A percentile compares a stretch with the other conserved stretches of the same genome.
These are phyloP conservation scores for Rosellinia necatrix DNA, from an alignment of 2,329 filamentous ascomycete species.

Conservation along the genomic window DNA sequence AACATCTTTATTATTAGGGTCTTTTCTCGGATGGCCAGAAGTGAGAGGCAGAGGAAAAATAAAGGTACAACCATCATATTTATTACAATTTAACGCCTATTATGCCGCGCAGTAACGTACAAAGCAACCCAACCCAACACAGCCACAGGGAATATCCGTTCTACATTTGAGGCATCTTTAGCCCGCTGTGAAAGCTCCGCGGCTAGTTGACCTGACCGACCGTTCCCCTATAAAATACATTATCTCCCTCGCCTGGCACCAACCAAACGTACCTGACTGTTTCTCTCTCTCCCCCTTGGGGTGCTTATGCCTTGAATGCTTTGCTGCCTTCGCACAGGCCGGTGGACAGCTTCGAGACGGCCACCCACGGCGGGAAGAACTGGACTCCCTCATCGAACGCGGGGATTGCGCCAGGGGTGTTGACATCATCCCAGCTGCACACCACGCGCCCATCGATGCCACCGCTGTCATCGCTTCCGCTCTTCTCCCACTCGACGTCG, in stretches of 20 bases:
- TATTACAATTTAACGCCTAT: constrained; percentile 20
- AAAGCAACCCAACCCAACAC: neutral
- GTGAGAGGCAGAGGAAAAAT: neutral
- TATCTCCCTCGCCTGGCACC: no score
- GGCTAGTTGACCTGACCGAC: neutral
- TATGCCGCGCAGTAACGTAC: constrained; percentile 24
- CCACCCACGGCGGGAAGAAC: constrained; percentile 80
- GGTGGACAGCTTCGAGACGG: constrained; percentile 74
- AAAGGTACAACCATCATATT: constrained; percentile 2
- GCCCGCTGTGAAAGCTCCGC: neutral
- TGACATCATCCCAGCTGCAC: constrained; percentile 89
- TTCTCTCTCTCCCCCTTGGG: neutral
- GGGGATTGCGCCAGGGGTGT: constrained; percentile 72
- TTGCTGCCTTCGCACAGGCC: constrained; percentile 83
- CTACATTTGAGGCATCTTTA: neutral
- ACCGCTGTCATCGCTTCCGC: constrained; percentile 38
- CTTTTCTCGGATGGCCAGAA: no score
- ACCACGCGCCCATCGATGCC: constrained; percentile 67
- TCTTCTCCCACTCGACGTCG: constrained; percentile 66
- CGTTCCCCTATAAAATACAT: neutral
- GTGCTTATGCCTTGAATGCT: constrained; percentile 54
- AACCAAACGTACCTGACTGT: neutral
- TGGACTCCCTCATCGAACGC: constrained; percentile 79
- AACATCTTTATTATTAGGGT: no score
- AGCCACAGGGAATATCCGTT: constrained; percentile 1